A percentile compares a stretch with the other conserved stretches of the same genome.
phyloP scores from a whole-genome alignment of 2,329 filamentous ascomycete genomes.

The Gnomoniopsis sp. region DNA sequence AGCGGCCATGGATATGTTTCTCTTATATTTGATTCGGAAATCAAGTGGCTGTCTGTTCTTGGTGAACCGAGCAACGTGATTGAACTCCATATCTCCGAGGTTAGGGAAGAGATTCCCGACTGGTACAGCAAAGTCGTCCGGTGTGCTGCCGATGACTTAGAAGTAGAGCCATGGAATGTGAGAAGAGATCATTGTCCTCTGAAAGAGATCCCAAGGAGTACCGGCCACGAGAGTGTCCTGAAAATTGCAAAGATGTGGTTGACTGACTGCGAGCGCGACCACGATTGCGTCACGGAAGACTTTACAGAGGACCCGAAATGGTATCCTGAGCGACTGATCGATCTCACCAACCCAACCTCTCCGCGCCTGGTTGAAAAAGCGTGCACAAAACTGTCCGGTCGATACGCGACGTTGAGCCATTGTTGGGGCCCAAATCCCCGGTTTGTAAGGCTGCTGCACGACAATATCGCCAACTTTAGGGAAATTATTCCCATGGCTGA shows the following conservation, averaged over 20 bases:
- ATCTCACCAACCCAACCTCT: no score
- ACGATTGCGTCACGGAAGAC: neutral
- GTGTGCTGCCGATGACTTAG: neutral
- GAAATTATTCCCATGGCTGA: neutral
- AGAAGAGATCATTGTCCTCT: neutral
- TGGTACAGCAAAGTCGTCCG: neutral
- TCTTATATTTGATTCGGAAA: no score
- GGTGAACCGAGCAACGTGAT: neutral
- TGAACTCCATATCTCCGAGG: neutral
- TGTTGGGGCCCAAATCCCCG: neutral
- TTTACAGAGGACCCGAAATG: neutral
- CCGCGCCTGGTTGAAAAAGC: neutral
- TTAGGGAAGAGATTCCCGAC: neutral
- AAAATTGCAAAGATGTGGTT: neutral
- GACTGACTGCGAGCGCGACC: neutral
- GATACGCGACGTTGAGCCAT: neutral
- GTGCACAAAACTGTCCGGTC: neutral
- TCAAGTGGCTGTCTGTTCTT: no score
- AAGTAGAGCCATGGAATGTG: neutral
- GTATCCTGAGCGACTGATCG: neutral
- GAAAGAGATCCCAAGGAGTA: neutral
- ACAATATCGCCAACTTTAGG: neutral
- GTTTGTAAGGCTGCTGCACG: neutral
- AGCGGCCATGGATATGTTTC: no score
- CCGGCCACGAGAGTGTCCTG: neutral